Conservation (phyloP, 768 basidiomycete species). For the Tulasnella calospora region DNA sequence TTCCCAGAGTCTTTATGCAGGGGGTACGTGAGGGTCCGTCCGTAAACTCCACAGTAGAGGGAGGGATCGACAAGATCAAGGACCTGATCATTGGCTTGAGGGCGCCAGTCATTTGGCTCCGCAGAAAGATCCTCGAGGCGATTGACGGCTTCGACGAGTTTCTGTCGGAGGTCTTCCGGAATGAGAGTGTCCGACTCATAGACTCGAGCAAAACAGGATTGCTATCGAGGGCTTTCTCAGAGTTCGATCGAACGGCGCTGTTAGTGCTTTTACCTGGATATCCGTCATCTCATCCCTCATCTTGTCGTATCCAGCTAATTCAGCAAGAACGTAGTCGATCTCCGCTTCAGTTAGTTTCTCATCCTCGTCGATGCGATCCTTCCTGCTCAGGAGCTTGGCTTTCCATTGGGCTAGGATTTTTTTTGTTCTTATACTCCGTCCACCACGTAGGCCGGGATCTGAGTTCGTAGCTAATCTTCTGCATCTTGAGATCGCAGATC, state of each 20-base stretch:
- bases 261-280: background rate
- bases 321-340: conserved; percentile 14
- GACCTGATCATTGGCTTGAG: conserved; percentile 30
- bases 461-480: background rate
- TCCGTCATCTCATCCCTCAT: conserved; percentile 12
- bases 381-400: background rate
- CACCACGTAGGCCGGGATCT: conserved; percentile 3
- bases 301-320: conserved; percentile 13
- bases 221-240: background rate
- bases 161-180: conserved; percentile 31
- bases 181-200: conserved; percentile 38
- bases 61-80: conserved; percentile 46
- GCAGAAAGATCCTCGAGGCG: conserved; percentile 37
- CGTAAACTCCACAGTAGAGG: conserved; percentile 42
- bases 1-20: background rate
- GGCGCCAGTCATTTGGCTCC: too few relatives aligned
- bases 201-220: conserved; percentile 30
- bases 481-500: background rate
- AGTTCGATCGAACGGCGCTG: background rate
- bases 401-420: background rate
- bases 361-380: background rate
- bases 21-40: conserved; percentile 31
- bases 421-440: background rate
- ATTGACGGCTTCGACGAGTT: conserved; percentile 33
- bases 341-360: background rate